A percentile compares a stretch with the other conserved stretches of the same genome.
Conservation (phyloP, 139 green algal genomes). For the Desmodesmus armatus region DNA sequence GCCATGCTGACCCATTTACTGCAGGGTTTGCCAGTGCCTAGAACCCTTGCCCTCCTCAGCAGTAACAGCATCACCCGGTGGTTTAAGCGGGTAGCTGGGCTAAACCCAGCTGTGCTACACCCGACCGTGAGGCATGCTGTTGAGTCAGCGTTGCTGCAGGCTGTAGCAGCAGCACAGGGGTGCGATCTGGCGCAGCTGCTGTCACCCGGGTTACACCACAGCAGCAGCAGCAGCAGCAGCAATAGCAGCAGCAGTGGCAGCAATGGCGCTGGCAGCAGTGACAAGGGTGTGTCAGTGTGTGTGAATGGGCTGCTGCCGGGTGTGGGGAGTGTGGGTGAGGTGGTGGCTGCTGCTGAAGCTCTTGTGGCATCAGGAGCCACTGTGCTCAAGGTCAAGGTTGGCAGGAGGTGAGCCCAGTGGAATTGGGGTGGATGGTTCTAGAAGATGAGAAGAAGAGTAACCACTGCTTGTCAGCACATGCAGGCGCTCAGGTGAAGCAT, state of each 20-base stretch:
- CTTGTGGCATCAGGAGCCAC: slow-evolving; percentile 62
- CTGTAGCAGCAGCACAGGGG: slow-evolving; percentile 61
- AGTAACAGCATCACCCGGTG: slow-evolving; percentile 62
- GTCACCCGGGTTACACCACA: neutral
- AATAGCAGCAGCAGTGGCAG: slow-evolving; percentile 34
- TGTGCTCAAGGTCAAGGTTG: slow-evolving; percentile 94
- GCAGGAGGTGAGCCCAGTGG: slow-evolving; percentile 9
- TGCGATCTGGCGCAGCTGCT: slow-evolving; percentile 41
- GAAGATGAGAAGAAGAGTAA: too few relatives aligned
- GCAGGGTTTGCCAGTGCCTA: slow-evolving; percentile 44
- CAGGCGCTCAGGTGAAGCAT: too few relatives aligned
- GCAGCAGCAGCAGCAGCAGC: slow-evolving; percentile 38
- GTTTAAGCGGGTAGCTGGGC: slow-evolving; percentile 59
- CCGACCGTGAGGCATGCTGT: slow-evolving; percentile 66
- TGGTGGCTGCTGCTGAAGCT: slow-evolving; percentile 34
- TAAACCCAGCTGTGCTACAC: slow-evolving; percentile 54
- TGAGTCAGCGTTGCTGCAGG: slow-evolving; percentile 80
- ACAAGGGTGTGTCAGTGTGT: slow-evolving; percentile 23
- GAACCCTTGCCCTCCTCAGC: slow-evolving; percentile 56
- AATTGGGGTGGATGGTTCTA: too few relatives aligned
- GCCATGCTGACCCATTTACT: slow-evolving; percentile 43
- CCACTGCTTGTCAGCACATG: neutral
- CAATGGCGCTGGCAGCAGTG: neutral
- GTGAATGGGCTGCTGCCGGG: slow-evolving; percentile 66
- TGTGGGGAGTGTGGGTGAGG: neutral